Base-by-base conservation (phyloP, 2,329 filamentous ascomycete species). In the Arachnopeziza araneosa region DNA sequence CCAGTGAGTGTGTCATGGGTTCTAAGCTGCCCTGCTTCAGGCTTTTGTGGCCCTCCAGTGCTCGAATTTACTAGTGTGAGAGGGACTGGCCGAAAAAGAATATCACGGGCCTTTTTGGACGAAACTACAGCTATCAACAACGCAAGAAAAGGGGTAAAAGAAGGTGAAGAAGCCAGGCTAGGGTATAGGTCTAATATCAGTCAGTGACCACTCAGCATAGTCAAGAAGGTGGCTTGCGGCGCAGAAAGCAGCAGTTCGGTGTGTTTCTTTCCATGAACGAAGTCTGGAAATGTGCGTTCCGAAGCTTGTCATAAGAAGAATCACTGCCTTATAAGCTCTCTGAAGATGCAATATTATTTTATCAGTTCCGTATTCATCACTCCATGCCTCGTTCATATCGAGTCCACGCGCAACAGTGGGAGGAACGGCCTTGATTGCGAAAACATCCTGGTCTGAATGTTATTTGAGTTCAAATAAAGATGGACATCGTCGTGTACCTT, bases 201-300 rank as follows among this genome's bases (percentile, higher is more conserved):
- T 56, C 21, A 60, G 23, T 30, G n/a, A 24, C n/a, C 12, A 21
- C n/a, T 22, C 17, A 23, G 32, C 12, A 23, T 8, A 8, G 19
- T 10, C 6, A 12, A 54, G 19, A 9, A 12, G 14, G 26, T 26
- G 10, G 17, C 58, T 49, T 52, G 65, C 64, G 14, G 24, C 54
- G 22, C 59, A 56, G 48, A 65, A 66, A 17, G 58, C 64, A 21
- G 61, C 52, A 23, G 64, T 66, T n/a, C 64, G 52, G 21, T 50
- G 56, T 17, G 63, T 59, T 44, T 66, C 64, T 50, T 63, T 61
- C 64, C 64, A 66, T 48, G 64, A 66, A 9, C 64, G 58, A 26
- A 66, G 55, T 57, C 64, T 52, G 10, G 63, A 59, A 48, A 65
- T 56, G 17, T 66, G 64, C 21, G 65, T 66, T 7, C 61, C 64